These are phyloP conservation scores for Diaporthe amygdali DNA, from an alignment of 2,329 filamentous ascomycete species.

Conservation along the genomic window DNA sequence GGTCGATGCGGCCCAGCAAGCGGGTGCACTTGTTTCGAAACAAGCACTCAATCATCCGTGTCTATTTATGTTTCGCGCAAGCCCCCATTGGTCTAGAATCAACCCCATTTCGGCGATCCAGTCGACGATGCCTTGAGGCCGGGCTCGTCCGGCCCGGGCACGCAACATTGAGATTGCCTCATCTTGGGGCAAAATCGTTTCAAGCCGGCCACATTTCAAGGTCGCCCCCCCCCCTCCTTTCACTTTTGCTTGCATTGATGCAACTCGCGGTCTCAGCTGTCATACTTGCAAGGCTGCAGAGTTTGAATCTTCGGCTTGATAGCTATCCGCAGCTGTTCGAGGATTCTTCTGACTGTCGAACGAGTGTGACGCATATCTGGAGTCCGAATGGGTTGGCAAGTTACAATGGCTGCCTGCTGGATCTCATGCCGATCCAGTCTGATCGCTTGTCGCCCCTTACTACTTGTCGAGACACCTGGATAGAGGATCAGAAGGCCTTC, in stretches of 20 bases:
- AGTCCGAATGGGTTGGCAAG: background rate
- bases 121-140: background rate
- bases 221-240: background rate
- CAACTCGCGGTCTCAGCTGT: background rate
- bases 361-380: background rate
- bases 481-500: too few species aligned
- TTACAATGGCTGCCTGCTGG: background rate
- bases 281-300: background rate
- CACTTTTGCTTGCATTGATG: background rate
- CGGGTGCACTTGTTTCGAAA: conserved; percentile 17
- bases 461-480: background rate
- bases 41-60: background rate
- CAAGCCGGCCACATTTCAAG: background rate
- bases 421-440: background rate
- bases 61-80: conserved; percentile 13
- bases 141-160: background rate
- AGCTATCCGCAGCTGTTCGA: background rate
- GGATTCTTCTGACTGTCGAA: too few species aligned
- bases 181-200: background rate
- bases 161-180: background rate
- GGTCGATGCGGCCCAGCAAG: conserved; percentile 11
- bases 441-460: background rate
- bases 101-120: background rate
- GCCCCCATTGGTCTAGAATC: too few species aligned
- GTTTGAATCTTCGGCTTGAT: background rate